These are phyloP conservation scores for Xylariaceae sp. DNA, from an alignment of 2,329 filamentous ascomycete species.

Conservation along the genomic window DNA sequence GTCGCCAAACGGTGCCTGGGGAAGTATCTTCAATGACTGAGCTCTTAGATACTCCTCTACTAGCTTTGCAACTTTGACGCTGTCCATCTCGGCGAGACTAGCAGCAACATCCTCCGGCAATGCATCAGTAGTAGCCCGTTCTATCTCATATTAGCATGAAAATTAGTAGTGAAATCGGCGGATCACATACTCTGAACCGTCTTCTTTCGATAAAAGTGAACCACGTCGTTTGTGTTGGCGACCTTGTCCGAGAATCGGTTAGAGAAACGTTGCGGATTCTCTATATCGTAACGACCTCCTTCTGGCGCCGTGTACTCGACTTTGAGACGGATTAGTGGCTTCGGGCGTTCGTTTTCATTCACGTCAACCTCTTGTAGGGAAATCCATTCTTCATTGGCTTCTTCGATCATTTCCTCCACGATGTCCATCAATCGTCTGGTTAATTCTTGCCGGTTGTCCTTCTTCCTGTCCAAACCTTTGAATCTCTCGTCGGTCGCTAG, in stretches of 20 bases:
- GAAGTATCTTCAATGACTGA: conserved; percentile 87
- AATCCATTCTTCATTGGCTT: conserved; percentile 78
- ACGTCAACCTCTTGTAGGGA: conserved; percentile 65
- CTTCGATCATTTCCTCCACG: conserved; percentile 80
- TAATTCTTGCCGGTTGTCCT: conserved; percentile 77
- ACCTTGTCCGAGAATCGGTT: conserved; percentile 88
- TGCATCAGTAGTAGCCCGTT: conserved; percentile 44
- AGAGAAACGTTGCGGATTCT: conserved; percentile 94
- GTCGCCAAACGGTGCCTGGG: conserved; percentile 87
- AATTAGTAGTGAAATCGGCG: background rate
- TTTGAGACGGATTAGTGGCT: conserved; percentile 82
- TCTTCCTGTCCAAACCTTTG: conserved; percentile 70
- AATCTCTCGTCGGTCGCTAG: conserved; percentile 73
- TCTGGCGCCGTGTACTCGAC: conserved; percentile 87
- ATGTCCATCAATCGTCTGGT: conserved; percentile 71
- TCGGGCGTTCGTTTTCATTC: conserved; percentile 58
- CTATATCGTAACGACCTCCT: conserved; percentile 80
- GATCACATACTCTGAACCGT: conserved; percentile 45
- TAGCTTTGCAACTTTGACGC: conserved; percentile 80
- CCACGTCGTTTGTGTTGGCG: conserved; percentile 89
- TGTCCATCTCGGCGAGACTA: conserved; percentile 61
- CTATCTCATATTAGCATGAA: conserved; percentile 21
- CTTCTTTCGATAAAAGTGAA: conserved; percentile 91
- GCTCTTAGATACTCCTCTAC: conserved; percentile 87
- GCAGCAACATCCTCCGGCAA: conserved; percentile 62